Base-by-base conservation (phyloP, 2,329 filamentous ascomycete genomes). In the Verticillium nonalfalfae region DNA sequence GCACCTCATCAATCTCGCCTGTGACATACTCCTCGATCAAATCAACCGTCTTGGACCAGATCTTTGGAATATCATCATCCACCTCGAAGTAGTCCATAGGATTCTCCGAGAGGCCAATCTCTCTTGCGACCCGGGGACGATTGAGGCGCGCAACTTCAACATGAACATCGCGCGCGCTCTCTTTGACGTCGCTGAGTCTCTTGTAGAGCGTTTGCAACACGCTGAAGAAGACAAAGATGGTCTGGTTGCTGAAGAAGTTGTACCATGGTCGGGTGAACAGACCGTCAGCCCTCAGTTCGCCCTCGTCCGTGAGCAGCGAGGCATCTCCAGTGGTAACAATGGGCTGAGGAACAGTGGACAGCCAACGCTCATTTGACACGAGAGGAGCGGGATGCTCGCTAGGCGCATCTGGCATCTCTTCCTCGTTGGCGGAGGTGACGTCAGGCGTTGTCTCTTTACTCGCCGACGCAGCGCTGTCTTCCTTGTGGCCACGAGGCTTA, bases 381-480 rank as follows among this genome's bases (percentile, higher is more conserved):
- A 93, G 89, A 59, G 89, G 78, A 63, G 84, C 78, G 63, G 77
- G 72, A 38, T 79, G 74, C 64, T 90, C 82, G 59, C 90, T 81
- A 10, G 79, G 77, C 3, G 76, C 83, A 66, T 89, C 87, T 6
- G 78, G 80, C 78, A 87, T 86, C 38, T 95, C 91, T 64, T 94
- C 90, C 68, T 95, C 91, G 60, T 85, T 89, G 34, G 85, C 85
- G 1, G 90, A 93, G n/a, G 81, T 85, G 26, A 88, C 85, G 69
- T 96, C 93, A 0, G 95, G 94, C 0, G 93, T 97, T 0, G 90
- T 93, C 68, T 95, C 93, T 69, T 96, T 92, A 76, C 91, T 97
- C 14, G 85, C 88, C 31, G 90, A 88, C 1, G 85, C 85, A n/a
- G 85, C 80, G 68, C 90, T 94, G 64, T 89, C 90, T 65, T 95